Percentiles rank a stretch among this genome's conserved stretches.
These are phyloP conservation scores for Pythium brassicae DNA, from an alignment of 352 stramenopile genomes.

Conservation along the genomic window DNA sequence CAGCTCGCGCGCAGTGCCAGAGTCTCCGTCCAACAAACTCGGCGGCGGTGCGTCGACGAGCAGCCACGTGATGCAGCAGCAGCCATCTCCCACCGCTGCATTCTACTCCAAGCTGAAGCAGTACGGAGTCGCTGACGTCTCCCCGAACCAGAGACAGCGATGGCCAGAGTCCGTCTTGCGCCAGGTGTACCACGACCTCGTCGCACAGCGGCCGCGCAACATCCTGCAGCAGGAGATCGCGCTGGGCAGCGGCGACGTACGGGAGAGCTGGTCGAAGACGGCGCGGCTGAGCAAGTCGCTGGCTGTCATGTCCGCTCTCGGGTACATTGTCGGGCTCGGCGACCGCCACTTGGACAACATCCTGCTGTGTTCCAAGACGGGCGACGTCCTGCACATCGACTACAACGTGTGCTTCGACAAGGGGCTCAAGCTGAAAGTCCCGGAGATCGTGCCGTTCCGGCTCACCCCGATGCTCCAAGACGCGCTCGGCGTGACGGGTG, in stretches of 20 bases:
- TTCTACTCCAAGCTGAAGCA: slow-evolving; percentile 85
- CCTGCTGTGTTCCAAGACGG: slow-evolving; percentile 68
- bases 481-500: slow-evolving; percentile 65
- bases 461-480: slow-evolving; percentile 81
- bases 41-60: background rate
- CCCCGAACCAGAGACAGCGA: slow-evolving; percentile 55
- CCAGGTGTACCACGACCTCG: slow-evolving; percentile 68
- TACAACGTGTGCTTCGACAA: slow-evolving; percentile 93
- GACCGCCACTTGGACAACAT: slow-evolving; percentile 93
- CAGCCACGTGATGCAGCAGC: slow-evolving; percentile 10
- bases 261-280: slow-evolving; percentile 57
- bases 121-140: slow-evolving; percentile 63
- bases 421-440: slow-evolving; percentile 80
- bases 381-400: slow-evolving; percentile 90
- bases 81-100: slow-evolving; percentile 53
- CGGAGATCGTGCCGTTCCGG: slow-evolving; percentile 89
- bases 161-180: slow-evolving; percentile 60
- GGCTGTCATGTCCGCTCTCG: slow-evolving; percentile 86
- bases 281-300: slow-evolving; percentile 62
- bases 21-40: slow-evolving; percentile 12
- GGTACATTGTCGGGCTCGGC: slow-evolving; percentile 86
- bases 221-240: slow-evolving; percentile 66
- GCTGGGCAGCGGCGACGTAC: slow-evolving; percentile 44
- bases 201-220: slow-evolving; percentile 54
- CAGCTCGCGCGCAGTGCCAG: slow-evolving; percentile 15